Percentiles rank a stretch among this genome's conserved stretches.
Conservation (phyloP, 2,329 filamentous ascomycete species). For the Cercospora citrullina region DNA sequence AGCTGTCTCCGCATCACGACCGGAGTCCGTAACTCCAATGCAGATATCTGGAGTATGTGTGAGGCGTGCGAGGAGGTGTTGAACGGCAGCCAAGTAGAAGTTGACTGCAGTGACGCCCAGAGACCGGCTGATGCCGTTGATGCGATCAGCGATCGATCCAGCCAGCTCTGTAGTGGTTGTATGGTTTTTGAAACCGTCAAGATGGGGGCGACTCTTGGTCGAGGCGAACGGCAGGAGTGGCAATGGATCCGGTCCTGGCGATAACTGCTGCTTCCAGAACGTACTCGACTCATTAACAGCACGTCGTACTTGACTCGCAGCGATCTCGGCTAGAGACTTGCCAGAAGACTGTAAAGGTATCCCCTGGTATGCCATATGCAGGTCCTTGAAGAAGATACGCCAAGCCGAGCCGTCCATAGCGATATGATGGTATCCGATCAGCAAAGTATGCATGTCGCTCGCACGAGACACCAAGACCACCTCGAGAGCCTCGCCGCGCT, state of each 20-base stretch:
- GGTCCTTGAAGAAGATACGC: constrained; percentile 31
- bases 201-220: constrained; percentile 14
- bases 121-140: constrained; percentile 16
- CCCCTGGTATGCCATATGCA: constrained; percentile 28
- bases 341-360: constrained; percentile 9
- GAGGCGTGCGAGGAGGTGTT: constrained; percentile 36
- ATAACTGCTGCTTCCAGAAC: constrained; percentile 17
- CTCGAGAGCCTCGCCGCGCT: constrained; percentile 30
- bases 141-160: constrained; percentile 9
- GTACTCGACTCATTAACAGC: background rate
- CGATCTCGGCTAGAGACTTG: constrained; percentile 14
- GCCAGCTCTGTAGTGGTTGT: constrained; percentile 6
- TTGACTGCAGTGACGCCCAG: constrained; percentile 34
- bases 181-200: constrained; percentile 15
- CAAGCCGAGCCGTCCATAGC: constrained; percentile 38
- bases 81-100: constrained; percentile 41
- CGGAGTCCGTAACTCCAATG: constrained; percentile 47
- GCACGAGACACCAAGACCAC: constrained; percentile 26
- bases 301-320: constrained; percentile 1
- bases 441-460: constrained; percentile 19
- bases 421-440: constrained; percentile 41
- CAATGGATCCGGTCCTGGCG: constrained; percentile 6
- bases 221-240: constrained; percentile 24
- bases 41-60: constrained; percentile 37
- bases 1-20: constrained; percentile 35